phyloP scores from a whole-genome alignment of 805 yeast genomes.

The Barnettozyma pratensis region DNA sequence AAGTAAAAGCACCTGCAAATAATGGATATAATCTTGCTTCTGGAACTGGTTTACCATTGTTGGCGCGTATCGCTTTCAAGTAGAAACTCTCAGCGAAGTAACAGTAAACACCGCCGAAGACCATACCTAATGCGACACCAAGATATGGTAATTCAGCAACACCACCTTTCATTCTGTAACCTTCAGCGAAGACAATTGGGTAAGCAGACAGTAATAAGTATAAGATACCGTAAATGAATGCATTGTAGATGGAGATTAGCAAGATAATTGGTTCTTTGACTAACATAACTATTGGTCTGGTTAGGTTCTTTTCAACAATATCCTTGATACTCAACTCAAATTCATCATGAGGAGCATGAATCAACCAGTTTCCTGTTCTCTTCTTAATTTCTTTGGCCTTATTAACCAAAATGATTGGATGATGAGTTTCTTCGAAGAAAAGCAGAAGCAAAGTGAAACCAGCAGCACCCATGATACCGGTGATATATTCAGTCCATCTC shows the following conservation, averaged over 20 bases:
- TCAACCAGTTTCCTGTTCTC: conserved; percentile 77
- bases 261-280: conserved; percentile 67
- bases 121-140: conserved; percentile 65
- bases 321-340: conserved; percentile 51
- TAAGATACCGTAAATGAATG: conserved; percentile 76
- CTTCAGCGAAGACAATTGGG: conserved; percentile 61
- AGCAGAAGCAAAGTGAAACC: conserved; percentile 35
- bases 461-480: conserved; percentile 54
- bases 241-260: conserved; percentile 63
- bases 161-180: conserved; percentile 60
- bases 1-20: conserved; percentile 63
- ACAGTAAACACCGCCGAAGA: conserved; percentile 50
- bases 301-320: conserved; percentile 54
- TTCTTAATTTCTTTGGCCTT: conserved; percentile 62
- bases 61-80: conserved; percentile 38
- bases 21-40: conserved; percentile 77
- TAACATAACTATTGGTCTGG: conserved; percentile 67
- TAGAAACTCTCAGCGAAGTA: conserved; percentile 51
- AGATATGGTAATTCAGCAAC: conserved; percentile 76
- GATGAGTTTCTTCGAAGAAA: conserved; percentile 65
- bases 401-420: conserved; percentile 54
- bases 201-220: conserved; percentile 71
- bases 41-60: conserved; percentile 61
- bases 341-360: conserved; percentile 72
- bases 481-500: conserved; percentile 77